These are phyloP conservation scores for Teunomyces lycoperdinae DNA, from an alignment of 805 yeast genomes.

Conservation along the genomic window DNA sequence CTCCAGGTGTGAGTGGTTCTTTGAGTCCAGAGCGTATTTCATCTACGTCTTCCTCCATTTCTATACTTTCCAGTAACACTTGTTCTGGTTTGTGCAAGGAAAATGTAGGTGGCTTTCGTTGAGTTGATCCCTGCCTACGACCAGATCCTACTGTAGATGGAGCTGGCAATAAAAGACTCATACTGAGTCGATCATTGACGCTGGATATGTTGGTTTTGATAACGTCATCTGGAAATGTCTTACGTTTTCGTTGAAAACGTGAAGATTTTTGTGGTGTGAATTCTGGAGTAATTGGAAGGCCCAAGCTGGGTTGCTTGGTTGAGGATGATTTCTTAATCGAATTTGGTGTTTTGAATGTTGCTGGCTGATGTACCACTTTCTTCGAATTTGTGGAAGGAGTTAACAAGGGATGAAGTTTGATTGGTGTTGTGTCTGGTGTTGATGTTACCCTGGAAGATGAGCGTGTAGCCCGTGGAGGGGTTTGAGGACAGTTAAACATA, in stretches of 20 bases:
- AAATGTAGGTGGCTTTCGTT: background rate
- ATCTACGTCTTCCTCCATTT: slow-evolving; percentile 16
- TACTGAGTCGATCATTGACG: slow-evolving; percentile 12
- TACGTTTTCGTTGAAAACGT: slow-evolving; percentile 14
- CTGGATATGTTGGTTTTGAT: slow-evolving; percentile 8
- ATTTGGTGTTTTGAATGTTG: slow-evolving; percentile 2
- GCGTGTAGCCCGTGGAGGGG: slow-evolving; percentile 4
- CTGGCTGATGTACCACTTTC: background rate
- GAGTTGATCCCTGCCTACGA: background rate
- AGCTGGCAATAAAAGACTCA: slow-evolving; percentile 32
- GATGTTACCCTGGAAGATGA: background rate
- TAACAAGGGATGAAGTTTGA: background rate
- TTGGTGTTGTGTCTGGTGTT: background rate
- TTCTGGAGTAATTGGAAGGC: slow-evolving; percentile 25
- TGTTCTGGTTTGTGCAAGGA: background rate
- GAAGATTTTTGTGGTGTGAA: slow-evolving; percentile 34
- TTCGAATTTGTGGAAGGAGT: slow-evolving; percentile 3
- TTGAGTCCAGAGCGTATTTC: background rate
- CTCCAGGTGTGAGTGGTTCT: slow-evolving; percentile 26
- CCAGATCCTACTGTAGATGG: slow-evolving; percentile 41
- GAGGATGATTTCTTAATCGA: background rate
- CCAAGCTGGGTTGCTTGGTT: background rate
- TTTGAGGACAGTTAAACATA: slow-evolving; percentile 3
- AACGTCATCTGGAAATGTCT: slow-evolving; percentile 14
- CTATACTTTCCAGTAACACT: slow-evolving; percentile 14